Base-by-base conservation (phyloP, 345 rosid species). In the Trapa bicornis region DNA sequence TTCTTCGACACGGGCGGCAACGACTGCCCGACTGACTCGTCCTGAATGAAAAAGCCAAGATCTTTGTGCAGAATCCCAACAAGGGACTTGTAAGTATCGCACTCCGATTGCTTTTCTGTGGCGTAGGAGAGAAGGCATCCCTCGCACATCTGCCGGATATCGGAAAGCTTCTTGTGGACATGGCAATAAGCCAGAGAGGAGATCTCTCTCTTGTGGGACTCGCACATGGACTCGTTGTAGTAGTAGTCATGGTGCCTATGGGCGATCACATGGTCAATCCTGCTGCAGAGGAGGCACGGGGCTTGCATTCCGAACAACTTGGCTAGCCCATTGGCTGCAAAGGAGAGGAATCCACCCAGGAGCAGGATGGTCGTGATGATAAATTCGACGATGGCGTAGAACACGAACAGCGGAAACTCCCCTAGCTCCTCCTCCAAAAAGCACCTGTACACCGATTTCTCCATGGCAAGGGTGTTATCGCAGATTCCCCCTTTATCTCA, bases 111-210 rank as follows among this genome's bases (percentile, higher is more conserved):
- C 76, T 80, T 94, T 74, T 82, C 81, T 0, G 97, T 82, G 0
- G 97, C 95, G 16, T 88, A 94, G 1, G 97, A 94, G 60, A 91
- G 92, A 68, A 94, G 96, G 71, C 99, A 94, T 6, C 81, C 84
- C 68, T 94, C 99, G 65, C 99, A 91, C 96, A 91, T 82, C 61
- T 79, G 78, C 71, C 81, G 82, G 16, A 89, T 85, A 69, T 94
- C 86, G 42, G 96, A 88, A 67, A 94, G 87, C 74, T 85, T 87
- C 81, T 80, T 87, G 75, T 94, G 99, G 68, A 78, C 77, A 70
- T 87, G 92, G 45, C 99, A 94, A 74, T 80, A 94, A 0, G 99
- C 97, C 2, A 91, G 86, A 68, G 82, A 78, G 3, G 97, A 87
- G 47, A 91, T 72, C 5, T 87, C 86, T 74, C 85, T 91, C 89